Base-by-base conservation (phyloP, 768 basidiomycete species). In the Tulasnella sp. region DNA sequence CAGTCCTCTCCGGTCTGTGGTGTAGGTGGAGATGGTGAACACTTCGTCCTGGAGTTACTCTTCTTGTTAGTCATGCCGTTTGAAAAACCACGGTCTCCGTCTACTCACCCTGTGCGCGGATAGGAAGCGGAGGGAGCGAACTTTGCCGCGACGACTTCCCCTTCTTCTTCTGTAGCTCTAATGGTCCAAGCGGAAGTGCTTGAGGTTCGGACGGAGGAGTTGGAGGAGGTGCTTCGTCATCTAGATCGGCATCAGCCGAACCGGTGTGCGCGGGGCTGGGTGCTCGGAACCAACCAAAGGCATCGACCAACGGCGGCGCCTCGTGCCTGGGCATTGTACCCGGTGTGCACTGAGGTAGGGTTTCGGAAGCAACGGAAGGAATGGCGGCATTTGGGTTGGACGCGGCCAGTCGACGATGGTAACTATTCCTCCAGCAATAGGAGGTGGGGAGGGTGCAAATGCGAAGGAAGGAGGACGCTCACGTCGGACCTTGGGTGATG, bases 331-430 rank as follows among this genome's bases (percentile, higher is more conserved):
- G 75, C 31, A 38, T 62, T 71, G 73, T 40, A 71, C 31, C 62
- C 56, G 18, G 84, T 82, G 76, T 85, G n/a, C n/a, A n/a, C n/a
- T 85, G 42, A 46, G 75, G 56, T 19, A 58, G 52, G 42, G 34
- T 40, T 78, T 24, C n/a, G n/a, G n/a, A n/a, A n/a, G n/a, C n/a
- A n/a, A n/a, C 24, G 38, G 76, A 14, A 24, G 8, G 72, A 24
- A 31, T 10, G 10, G 24, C 27, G 24, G 38, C 72, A 24, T n/a
- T 52, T 24, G 74, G 74, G 38, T 56, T 68, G 16, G 75, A 77
- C 89, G 92, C 88, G 3, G 89, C 90, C 24, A 92, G 83, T 31
- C 90, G 89, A 36, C 90, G 88, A 39, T 91, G 87, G 82, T 92
- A 92, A 0, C 89, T 92, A 81, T 92, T 80, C 93, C 92, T 36